phyloP scores from a whole-genome alignment of 495 filamentous ascomycete species.

The Thermothielavioides terrestris region DNA sequence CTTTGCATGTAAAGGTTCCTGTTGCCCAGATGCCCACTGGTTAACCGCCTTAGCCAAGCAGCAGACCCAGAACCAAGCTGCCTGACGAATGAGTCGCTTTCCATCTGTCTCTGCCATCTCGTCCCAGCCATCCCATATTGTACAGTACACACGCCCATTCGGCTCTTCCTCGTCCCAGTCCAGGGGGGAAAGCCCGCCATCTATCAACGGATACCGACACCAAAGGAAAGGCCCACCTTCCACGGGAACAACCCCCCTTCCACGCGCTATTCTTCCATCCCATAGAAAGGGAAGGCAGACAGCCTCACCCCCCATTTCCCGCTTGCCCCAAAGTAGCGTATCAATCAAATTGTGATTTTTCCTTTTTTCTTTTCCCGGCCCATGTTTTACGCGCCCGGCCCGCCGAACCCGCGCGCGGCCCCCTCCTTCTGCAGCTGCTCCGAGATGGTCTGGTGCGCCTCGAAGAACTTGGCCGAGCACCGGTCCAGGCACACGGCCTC shows the following conservation, averaged over 20 bases:
- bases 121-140: neutral
- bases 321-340: neutral
- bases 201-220: no score
- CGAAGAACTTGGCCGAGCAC: constrained; percentile 95
- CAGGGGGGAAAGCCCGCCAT: no score
- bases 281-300: no score
- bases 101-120: neutral
- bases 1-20: no score
- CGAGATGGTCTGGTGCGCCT: constrained; percentile 87
- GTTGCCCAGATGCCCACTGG: no score
- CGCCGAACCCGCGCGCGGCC: constrained; percentile 29
- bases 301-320: neutral
- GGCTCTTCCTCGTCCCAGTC: no score
- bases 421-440: constrained; percentile 45
- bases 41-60: no score
- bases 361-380: neutral
- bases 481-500: constrained; percentile 96
- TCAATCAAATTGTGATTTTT: no score
- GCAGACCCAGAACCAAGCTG: neutral
- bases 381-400: constrained; percentile 4
- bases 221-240: no score
- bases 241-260: no score
- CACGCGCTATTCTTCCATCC: no score
- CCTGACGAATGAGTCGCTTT: neutral
- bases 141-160: neutral